Evolutionary conservation across 1,284 basidiomycete genomes (phyloP).

Genomic region (Boletus subluridellus): DNA sequence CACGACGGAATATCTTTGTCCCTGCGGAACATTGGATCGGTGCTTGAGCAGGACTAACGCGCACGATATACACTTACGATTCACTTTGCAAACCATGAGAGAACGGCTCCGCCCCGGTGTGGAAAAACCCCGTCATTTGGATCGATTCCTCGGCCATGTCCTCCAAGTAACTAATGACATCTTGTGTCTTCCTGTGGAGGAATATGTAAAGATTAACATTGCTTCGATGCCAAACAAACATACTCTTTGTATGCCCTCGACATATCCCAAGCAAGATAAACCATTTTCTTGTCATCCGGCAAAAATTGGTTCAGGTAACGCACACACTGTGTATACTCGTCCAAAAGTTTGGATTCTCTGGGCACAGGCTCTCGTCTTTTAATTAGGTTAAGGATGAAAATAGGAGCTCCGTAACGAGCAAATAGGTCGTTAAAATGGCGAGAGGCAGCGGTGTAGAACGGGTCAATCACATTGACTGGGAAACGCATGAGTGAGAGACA

Average conservation of each 20-base stretch:
- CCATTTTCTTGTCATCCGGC: conserved; percentile 81
- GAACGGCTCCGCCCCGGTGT: conserved; percentile 77
- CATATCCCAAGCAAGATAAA: conserved; percentile 97
- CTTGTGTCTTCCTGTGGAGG: conserved; percentile 76
- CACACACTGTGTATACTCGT: conserved; percentile 92
- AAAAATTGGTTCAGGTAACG: conserved; percentile 95
- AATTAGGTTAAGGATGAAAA: conserved; percentile 95
- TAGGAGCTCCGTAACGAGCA: conserved; percentile 83
- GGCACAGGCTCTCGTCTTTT: conserved; percentile 80
- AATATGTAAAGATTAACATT: not conserved
- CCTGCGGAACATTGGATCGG: conserved; percentile 2
- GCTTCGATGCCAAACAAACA: conserved; percentile 18
- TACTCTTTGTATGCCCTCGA: conserved; percentile 85
- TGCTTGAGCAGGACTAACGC: not conserved
- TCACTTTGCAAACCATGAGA: conserved; percentile 56
- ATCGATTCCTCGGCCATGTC: conserved; percentile 95
- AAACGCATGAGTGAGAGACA: conserved; percentile 1
- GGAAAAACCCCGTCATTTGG: conserved; percentile 91
- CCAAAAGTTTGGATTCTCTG: conserved; percentile 89
- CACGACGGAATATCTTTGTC: conserved; percentile 35
- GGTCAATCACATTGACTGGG: conserved; percentile 89
- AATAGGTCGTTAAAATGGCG: conserved; percentile 94
- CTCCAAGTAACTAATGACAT: conserved; percentile 94
- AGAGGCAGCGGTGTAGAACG: conserved; percentile 91
- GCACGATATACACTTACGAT: conserved; percentile 35